Base-by-base conservation (phyloP, 2,329 filamentous ascomycete species). In the Arthrinium phaeospermum region DNA sequence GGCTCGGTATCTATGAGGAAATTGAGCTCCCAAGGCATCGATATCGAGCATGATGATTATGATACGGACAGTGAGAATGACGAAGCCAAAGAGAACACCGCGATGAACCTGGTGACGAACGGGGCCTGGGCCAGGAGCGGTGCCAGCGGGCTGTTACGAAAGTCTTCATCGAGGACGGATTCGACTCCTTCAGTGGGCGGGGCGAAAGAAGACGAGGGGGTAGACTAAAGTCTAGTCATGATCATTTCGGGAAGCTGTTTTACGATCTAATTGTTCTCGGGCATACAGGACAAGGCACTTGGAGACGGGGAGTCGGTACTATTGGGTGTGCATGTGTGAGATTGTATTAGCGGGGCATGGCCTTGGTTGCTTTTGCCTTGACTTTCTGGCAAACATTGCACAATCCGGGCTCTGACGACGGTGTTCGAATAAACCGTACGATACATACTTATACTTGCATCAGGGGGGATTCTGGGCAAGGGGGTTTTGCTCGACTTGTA, bases 1-100 rank as follows among this genome's bases (percentile, higher is more conserved):
- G 79, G 78, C 51, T 80, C 82, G 45, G 81, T 86, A 68, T 82
- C 84, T 1, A 82, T 89, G 83, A 83, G 82, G 34, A 84, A 85
- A 3, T 82, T 89, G 19, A 88, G 83, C 74, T 82, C 83, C 1
- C 80, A 82, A 14, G 87, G 87, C 16, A 82, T 82, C 68, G 83
- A 82, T 16, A 75, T 75, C 47, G 85, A 85, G 41, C 81, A 84
- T 45, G 84, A 86, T 51, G 79, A 84, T 30, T 78, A 81, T 37
- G 82, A 85, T 44, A 30, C 57, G 10, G 76, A 77, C 46, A 72
- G 73, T 19, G 75, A 74, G 47, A 77, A 78, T 37, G 79, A 85
- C 5, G 85, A 83, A 8, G 81, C 0, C 80, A 81, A 24, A 72
- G 72, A 90, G 80, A 76, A 86, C 79, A 75, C 87, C 77, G 78